Conservation (phyloP, 2,329 filamentous ascomycete species). For the Epichloe sp. region DNA sequence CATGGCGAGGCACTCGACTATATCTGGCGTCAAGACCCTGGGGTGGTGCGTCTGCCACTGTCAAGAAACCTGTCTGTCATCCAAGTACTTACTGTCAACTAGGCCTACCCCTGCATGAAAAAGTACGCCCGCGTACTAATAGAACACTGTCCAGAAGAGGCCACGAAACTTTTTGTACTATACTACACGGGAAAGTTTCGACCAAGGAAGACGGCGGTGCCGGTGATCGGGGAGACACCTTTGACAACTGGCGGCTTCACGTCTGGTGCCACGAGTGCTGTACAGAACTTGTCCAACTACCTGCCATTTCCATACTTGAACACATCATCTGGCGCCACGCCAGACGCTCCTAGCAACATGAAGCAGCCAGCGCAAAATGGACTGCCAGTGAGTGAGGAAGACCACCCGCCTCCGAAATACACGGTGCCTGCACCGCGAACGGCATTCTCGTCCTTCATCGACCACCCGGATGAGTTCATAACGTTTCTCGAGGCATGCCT, state of each 20-base stretch:
- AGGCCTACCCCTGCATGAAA: constrained; percentile 82
- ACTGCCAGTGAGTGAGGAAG: constrained; percentile 36
- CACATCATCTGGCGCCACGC: constrained; percentile 38
- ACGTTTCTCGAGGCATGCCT: constrained; percentile 83
- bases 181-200: constrained; percentile 84
- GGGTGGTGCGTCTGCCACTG: constrained; percentile 40
- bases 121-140: constrained; percentile 89
- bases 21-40: constrained; percentile 76
- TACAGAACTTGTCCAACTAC: constrained; percentile 75
- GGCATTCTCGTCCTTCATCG: constrained; percentile 93
- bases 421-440: constrained; percentile 69
- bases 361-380: constrained; percentile 39
- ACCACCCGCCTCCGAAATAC: constrained; percentile 44
- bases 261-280: constrained; percentile 55
- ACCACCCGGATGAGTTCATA: constrained; percentile 85
- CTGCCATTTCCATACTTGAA: constrained; percentile 81
- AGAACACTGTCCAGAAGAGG: constrained; percentile 69
- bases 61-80: not conserved
- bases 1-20: constrained; percentile 83
- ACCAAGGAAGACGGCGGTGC: constrained; percentile 43
- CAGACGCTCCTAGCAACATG: constrained; percentile 35
- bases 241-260: constrained; percentile 32
- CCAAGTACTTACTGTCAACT: constrained; percentile 3
- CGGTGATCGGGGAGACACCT: constrained; percentile 23
- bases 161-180: constrained; percentile 80